These are phyloP conservation scores for Trichosporon sp. DNA, from an alignment of 1,284 basidiomycete genomes.

Conservation along the genomic window DNA sequence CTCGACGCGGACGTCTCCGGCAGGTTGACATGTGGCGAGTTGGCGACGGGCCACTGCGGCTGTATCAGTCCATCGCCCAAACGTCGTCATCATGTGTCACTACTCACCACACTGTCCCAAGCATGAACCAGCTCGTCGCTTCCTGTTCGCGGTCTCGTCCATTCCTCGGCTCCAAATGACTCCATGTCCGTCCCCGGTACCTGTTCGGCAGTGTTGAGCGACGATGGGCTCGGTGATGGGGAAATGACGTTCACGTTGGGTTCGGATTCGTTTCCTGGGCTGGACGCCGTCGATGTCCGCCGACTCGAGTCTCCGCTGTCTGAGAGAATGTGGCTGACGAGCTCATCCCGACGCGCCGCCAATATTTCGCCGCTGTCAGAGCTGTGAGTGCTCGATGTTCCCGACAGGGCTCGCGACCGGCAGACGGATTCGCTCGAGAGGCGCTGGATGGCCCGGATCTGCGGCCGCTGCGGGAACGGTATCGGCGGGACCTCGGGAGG, in stretches of 20 bases:
- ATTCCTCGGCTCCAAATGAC: not conserved
- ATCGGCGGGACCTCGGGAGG: not conserved
- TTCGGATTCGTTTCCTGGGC: conserved; percentile 1
- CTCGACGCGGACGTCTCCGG: conserved; percentile 22
- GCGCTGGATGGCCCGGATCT: conserved; percentile 29
- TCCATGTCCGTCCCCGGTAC: not conserved
- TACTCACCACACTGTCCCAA: conserved; percentile 48
- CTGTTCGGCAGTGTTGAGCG: conserved; percentile 14
- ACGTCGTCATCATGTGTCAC: not conserved
- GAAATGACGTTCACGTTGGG: conserved; percentile 22
- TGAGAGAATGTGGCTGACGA: conserved; percentile 12
- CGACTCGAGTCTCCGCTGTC: conserved; percentile 9
- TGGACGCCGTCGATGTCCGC: not conserved
- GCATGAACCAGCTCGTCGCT: conserved; percentile 26
- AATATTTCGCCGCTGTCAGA: conserved; percentile 12
- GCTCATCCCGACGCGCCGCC: conserved; percentile 14
- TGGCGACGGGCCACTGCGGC: conserved; percentile 39
- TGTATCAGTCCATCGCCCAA: not conserved
- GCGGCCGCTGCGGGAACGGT: conserved; percentile 19
- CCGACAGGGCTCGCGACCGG: not conserved
- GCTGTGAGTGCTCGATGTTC: conserved; percentile 7
- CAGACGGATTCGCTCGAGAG: conserved; percentile 31
- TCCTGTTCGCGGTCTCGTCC: conserved; percentile 5
- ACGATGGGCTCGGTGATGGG: conserved; percentile 29
- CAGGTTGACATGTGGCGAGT: conserved; percentile 18